Evolutionary conservation across 768 basidiomycete species (phyloP), one percentile per base, ranked within the genome.

Genomic region (Suillus paluster): DNA sequence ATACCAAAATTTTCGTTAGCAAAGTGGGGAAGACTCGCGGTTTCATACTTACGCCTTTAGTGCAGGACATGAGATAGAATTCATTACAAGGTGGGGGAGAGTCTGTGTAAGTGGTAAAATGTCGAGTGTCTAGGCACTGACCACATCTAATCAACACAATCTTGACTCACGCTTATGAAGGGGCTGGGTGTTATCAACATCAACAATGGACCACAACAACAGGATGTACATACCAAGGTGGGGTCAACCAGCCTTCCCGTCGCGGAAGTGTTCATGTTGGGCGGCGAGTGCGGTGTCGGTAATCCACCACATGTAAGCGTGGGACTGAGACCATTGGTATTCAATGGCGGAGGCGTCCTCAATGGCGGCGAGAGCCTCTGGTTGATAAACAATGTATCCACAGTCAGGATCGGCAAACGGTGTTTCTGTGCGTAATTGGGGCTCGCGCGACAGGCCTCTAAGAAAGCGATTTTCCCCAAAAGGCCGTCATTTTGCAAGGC

Each of bases 51-150:
- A 86, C 87, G 76, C 89, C 90, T 80, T 92, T 92, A 59, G 89
- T 89, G 77, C 92, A 93, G 45, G 81, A 81, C 88, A 92, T 91
- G 67, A 93, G 76, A 74, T 94, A 94, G 70, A 86, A 84, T 75
- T 93, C 91, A 68, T 93, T 94, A 79, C 92, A 93, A 12, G 92
- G 92, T 15, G 92, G 91, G 38, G 92, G 92, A 62, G 82, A 85
- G 76, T 93, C 92, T 93, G 73, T 93, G 73, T 52, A 58, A 49
- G 62, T 53, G 41, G 34, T 46, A 54, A 57, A 38, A 25, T 6
- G 66, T 66, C 46, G 54, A 55, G 38, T 39, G 38, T 55, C 54
- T 55, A 65, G 56, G 42, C 59, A 55, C 8, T 4, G 57, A 30
- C 56, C 17, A 45, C 21, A 15, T 39, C 27, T 12, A 23, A 33